These are phyloP conservation scores for Fusarium stilboides DNA, from an alignment of 2,329 filamentous ascomycete genomes.

Conservation along the genomic window DNA sequence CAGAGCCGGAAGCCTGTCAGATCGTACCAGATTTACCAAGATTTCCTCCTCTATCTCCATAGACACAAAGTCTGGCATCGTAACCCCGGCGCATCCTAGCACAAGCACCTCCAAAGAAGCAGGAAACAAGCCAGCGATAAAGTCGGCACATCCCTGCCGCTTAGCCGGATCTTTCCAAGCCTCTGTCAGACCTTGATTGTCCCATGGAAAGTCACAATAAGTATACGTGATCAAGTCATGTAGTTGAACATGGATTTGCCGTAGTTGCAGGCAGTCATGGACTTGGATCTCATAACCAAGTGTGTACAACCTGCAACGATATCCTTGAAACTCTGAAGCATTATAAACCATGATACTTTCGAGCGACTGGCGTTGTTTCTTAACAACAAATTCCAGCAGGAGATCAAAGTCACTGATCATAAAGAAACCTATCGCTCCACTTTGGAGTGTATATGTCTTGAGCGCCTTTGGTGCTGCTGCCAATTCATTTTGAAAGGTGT, in stretches of 20 bases:
- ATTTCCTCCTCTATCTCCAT: neutral
- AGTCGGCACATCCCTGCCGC: neutral
- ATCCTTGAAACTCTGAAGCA: neutral
- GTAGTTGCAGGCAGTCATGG: neutral
- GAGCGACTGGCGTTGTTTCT: neutral
- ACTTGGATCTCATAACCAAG: neutral
- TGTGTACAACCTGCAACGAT: neutral
- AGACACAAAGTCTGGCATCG: neutral
- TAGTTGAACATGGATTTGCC: neutral
- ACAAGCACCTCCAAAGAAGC: neutral
- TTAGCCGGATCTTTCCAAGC: neutral
- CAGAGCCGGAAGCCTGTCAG: no score
- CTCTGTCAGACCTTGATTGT: neutral
- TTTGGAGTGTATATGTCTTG: no score
- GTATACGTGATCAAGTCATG: neutral
- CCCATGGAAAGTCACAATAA: neutral
- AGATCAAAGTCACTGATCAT: neutral
- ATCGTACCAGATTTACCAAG: neutral
- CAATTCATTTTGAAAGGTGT: no score
- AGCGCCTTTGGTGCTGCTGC: no score
- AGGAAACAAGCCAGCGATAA: neutral
- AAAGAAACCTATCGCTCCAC: neutral
- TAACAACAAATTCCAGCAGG: neutral
- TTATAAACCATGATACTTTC: neutral
- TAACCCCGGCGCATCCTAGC: neutral